phyloP scores from a whole-genome alignment of 768 basidiomycete genomes.

The Boletus patriciae region DNA sequence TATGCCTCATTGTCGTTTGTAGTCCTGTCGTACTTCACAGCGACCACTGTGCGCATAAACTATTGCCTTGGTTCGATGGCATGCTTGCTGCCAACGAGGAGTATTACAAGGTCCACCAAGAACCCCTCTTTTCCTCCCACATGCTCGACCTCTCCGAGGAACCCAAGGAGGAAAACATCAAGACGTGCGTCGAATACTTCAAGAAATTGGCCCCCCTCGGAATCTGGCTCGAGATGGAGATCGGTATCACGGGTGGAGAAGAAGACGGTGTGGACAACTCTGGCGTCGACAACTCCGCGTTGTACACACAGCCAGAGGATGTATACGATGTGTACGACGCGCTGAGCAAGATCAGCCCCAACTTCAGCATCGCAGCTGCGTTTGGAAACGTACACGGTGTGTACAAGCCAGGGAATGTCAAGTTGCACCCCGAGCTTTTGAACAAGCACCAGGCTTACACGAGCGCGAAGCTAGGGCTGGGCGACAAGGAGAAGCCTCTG shows the following conservation, averaged over 20 bases:
- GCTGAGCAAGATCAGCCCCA: conserved; percentile 80
- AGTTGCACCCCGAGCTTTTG: conserved; percentile 87
- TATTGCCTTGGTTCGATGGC: conserved; percentile 98
- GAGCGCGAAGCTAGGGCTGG: conserved; percentile 65
- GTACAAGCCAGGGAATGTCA: conserved; percentile 98
- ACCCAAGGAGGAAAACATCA: conserved; percentile 91
- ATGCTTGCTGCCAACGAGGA: conserved; percentile 97
- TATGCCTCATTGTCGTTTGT: not conserved
- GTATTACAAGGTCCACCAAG: conserved; percentile 86
- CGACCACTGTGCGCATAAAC: conserved; percentile 98
- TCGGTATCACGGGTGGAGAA: conserved; percentile 99
- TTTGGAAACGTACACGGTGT: conserved; percentile 99
- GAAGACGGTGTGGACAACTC: conserved; percentile 99
- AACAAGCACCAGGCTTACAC: conserved; percentile 86
- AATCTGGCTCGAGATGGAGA: conserved; percentile 99
- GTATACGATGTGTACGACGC: conserved; percentile 89
- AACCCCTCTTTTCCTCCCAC: conserved; percentile 93
- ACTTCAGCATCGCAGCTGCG: conserved; percentile 97
- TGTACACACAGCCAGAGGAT: conserved; percentile 98
- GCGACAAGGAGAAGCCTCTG: conserved; percentile 72
- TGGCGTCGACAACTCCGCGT: conserved; percentile 84
- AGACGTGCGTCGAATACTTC: conserved; percentile 91
- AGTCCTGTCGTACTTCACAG: conserved; percentile 97
- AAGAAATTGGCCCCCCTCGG: conserved; percentile 90
- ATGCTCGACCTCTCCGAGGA: conserved; percentile 98